Evolutionary conservation across 192 early-diverging fungal genomes (phyloP).

Genomic region (Gamsiella multidivaricata): DNA sequence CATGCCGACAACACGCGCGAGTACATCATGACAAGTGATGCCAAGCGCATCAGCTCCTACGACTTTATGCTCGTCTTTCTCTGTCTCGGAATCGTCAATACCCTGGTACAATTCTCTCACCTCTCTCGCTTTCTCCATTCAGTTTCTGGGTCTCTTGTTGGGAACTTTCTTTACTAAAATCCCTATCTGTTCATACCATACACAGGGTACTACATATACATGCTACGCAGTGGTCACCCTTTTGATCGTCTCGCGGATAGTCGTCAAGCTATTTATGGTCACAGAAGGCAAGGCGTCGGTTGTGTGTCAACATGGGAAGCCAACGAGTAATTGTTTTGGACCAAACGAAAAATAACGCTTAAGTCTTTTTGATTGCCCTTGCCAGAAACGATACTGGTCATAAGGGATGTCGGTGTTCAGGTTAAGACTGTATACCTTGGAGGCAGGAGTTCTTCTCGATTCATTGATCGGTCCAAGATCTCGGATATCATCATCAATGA

Average conservation of each 20-base stretch:
- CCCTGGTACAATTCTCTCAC: conserved; percentile 13
- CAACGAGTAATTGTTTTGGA: background rate
- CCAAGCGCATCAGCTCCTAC: conserved; percentile 44
- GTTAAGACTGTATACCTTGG: conserved; percentile 68
- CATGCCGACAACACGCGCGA: conserved; percentile 61
- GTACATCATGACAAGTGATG: conserved; percentile 58
- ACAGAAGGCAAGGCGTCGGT: conserved; percentile 45
- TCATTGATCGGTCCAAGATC: conserved; percentile 74
- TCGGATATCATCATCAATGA: conserved; percentile 81
- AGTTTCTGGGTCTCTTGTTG: too few species aligned
- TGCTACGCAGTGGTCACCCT: conserved; percentile 22
- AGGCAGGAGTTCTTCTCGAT: conserved; percentile 60
- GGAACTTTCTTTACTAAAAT: background rate
- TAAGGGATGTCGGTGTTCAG: conserved; percentile 77
- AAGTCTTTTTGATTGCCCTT: background rate
- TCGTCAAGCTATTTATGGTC: conserved; percentile 44
- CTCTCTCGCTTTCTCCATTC: too few species aligned
- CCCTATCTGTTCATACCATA: background rate
- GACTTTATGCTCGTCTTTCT: conserved; percentile 31
- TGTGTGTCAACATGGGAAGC: too few species aligned
- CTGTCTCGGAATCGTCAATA: conserved; percentile 22
- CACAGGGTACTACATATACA: conserved; percentile 24
- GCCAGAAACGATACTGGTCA: conserved; percentile 72
- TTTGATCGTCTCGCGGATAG: conserved; percentile 25
- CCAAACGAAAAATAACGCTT: too few species aligned